These are phyloP conservation scores for Carallia pectinifolia DNA, from an alignment of 345 rosid genomes.

Conservation along the genomic window DNA sequence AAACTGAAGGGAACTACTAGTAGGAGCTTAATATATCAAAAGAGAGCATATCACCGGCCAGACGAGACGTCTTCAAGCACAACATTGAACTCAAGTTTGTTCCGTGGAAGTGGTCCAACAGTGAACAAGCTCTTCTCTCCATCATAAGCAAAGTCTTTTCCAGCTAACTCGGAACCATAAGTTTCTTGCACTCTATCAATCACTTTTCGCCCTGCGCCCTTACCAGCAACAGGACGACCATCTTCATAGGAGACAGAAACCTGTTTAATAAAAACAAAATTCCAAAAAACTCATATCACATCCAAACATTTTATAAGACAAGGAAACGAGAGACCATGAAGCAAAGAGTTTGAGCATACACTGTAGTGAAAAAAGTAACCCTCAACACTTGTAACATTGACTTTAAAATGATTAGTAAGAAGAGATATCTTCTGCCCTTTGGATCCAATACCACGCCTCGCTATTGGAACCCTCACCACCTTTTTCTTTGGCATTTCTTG, in stretches of 20 bases:
- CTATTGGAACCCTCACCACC: constrained; percentile 15
- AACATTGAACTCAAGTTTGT: constrained; percentile 26
- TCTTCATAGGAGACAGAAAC: constrained; percentile 32
- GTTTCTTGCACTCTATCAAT: constrained; percentile 25
- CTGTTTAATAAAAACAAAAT: constrained; percentile 7
- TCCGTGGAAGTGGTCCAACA: constrained; percentile 19
- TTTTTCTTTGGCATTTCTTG: not conserved
- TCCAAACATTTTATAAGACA: not conserved
- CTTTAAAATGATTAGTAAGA: constrained; percentile 29
- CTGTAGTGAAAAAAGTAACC: constrained; percentile 27
- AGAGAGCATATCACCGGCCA: constrained; percentile 14
- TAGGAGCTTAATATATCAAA: not conserved
- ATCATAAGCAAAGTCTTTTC: constrained; percentile 35
- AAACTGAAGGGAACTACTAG: not conserved
- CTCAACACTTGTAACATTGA: constrained; percentile 5
- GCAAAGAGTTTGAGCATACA: constrained; percentile 7
- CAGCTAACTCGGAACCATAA: constrained; percentile 24
- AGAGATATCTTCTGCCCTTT: constrained; percentile 20
- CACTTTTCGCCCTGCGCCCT: constrained; percentile 25
- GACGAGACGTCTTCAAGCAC: constrained; percentile 20
- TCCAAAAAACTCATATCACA: not conserved
- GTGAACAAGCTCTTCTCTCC: constrained; percentile 33
- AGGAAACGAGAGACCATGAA: not conserved
- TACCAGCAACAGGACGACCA: constrained; percentile 20
- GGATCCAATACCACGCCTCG: constrained; percentile 19